These are phyloP conservation scores for Plasmodium ovale DNA, from an alignment of 169 alveolate genomes.

Conservation along the genomic window DNA sequence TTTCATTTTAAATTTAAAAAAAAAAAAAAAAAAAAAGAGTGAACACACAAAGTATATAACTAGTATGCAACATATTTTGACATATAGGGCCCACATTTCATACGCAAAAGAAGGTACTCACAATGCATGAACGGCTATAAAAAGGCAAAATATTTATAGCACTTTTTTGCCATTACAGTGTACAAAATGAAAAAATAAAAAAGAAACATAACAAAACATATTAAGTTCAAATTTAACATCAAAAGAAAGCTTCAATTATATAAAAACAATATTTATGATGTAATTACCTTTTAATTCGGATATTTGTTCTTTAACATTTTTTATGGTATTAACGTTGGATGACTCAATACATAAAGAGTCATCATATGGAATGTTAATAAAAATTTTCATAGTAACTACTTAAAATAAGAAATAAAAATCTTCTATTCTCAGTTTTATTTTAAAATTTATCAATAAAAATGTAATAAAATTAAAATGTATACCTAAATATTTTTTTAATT, in stretches of 20 bases:
- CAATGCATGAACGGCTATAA: too few relatives aligned
- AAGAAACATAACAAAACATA: too few relatives aligned
- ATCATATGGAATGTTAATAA: constrained; percentile 72
- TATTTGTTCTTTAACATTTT: constrained; percentile 63
- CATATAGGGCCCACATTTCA: too few relatives aligned
- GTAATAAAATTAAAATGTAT: constrained; percentile 8
- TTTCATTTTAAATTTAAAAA: constrained; percentile 3
- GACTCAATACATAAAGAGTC: constrained; percentile 76
- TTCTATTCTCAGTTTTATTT: constrained; percentile 33
- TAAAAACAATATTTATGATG: too few relatives aligned
- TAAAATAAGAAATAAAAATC: constrained; percentile 17
- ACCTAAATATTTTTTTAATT: constrained; percentile 17
- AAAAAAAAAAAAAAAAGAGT: background rate
- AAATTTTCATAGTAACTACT: constrained; percentile 34
- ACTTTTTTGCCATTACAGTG: too few relatives aligned
- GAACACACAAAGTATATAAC: background rate
- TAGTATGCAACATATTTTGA: too few relatives aligned
- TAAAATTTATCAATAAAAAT: constrained; percentile 9
- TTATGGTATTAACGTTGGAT: constrained; percentile 48
- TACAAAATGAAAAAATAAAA: too few relatives aligned
- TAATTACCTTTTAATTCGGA: constrained; percentile 64
- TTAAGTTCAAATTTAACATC: too few relatives aligned
- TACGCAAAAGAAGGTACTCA: too few relatives aligned
- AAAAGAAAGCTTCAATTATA: too few relatives aligned
- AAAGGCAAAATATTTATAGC: too few relatives aligned